Conservation (phyloP, 2,329 filamentous ascomycete genomes). For the Epichloe sibirici region DNA sequence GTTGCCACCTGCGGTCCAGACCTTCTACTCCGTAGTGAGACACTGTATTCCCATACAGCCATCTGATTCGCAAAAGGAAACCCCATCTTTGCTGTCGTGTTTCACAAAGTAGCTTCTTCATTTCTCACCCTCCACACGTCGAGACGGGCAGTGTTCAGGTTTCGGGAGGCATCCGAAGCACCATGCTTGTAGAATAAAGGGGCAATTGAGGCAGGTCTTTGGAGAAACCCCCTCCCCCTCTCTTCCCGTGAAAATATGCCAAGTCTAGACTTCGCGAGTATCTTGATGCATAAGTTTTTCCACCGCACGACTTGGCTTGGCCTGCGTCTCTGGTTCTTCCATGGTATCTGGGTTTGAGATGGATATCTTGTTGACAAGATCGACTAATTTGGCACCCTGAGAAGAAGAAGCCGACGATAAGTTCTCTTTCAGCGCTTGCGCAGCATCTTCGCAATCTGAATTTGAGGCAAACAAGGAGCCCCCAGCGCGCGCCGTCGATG, state of each 20-base stretch:
- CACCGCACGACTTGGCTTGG: background rate
- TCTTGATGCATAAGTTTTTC: too few relatives aligned
- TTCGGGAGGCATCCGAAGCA: background rate
- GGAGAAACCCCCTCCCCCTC: too few relatives aligned
- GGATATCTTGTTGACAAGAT: conserved; percentile 1
- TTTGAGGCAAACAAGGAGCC: background rate
- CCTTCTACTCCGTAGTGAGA: background rate
- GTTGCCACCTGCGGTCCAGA: background rate
- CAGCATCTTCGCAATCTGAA: background rate
- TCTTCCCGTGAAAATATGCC: too few relatives aligned
- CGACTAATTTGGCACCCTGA: background rate
- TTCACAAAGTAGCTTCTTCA: background rate
- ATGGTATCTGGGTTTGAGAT: background rate
- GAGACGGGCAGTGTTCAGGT: background rate
- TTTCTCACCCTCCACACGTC: too few relatives aligned
- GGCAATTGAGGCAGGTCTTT: too few relatives aligned
- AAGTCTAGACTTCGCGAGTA: too few relatives aligned
- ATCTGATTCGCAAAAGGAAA: background rate
- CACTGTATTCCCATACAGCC: background rate
- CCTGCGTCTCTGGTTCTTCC: background rate
- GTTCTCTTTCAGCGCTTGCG: background rate
- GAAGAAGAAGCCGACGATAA: background rate
- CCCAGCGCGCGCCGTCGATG: background rate
- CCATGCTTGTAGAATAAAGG: background rate
- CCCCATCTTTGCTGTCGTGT: background rate